phyloP scores from a whole-genome alignment of 441 rosid species.

The Croton laevigatus region DNA sequence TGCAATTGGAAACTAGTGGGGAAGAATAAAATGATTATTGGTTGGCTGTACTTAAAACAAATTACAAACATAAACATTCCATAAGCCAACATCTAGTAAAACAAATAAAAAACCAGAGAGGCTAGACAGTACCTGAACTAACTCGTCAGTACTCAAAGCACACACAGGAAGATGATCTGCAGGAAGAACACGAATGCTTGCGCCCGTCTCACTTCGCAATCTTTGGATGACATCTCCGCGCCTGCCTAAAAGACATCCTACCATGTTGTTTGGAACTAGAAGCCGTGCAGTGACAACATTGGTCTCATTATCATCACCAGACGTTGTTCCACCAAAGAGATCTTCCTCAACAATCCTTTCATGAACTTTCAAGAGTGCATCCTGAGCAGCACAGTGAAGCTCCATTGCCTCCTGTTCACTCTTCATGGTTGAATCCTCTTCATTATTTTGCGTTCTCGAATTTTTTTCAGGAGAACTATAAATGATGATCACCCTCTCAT shows the following conservation, averaged over 20 bases:
- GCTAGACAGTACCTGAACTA: slow-evolving; percentile 48
- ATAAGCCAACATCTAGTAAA: neutral
- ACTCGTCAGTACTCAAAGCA: slow-evolving; percentile 53
- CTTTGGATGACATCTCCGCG: slow-evolving; percentile 55
- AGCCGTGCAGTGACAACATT: slow-evolving; percentile 41
- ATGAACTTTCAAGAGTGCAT: slow-evolving; percentile 60
- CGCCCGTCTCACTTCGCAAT: slow-evolving; percentile 54
- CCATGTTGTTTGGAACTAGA: slow-evolving; percentile 57
- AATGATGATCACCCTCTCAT: slow-evolving; percentile 58
- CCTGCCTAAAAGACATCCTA: slow-evolving; percentile 59
- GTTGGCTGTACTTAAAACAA: neutral
- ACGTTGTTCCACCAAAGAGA: slow-evolving; percentile 38
- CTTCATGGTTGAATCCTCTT: slow-evolving; percentile 28
- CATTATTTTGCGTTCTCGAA: slow-evolving; percentile 23
- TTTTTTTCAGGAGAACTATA: slow-evolving; percentile 39
- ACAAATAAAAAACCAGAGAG: slow-evolving; percentile 9
- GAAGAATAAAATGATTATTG: neutral
- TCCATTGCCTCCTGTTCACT: slow-evolving; percentile 30
- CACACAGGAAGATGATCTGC: slow-evolving; percentile 51
- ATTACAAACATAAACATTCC: too few relatives aligned
- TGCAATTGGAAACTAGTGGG: neutral
- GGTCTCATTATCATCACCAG: slow-evolving; percentile 40
- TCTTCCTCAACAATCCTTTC: slow-evolving; percentile 50
- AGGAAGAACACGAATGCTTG: slow-evolving; percentile 54
- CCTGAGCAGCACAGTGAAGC: slow-evolving; percentile 63